Percentiles rank a stretch among this genome's conserved stretches.
These are phyloP conservation scores for Verticillium albo-atrum DNA, from an alignment of 2,329 filamentous ascomycete species.

Conservation along the genomic window DNA sequence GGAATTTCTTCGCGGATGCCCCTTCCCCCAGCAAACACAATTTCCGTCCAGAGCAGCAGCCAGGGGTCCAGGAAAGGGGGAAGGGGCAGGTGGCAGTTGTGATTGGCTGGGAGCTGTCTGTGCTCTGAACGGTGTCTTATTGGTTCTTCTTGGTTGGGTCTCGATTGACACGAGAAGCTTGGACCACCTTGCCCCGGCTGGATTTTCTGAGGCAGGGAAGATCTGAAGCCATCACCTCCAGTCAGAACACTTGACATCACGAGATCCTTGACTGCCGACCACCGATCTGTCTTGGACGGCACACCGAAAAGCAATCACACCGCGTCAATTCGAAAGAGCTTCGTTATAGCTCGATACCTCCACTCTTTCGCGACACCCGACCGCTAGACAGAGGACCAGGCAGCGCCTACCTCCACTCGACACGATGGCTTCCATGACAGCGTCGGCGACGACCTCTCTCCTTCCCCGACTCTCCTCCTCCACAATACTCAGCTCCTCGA, in stretches of 20 bases:
- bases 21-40: constrained; percentile 39
- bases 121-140: background rate
- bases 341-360: background rate
- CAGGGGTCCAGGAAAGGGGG: constrained; percentile 37
- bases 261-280: background rate
- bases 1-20: constrained; percentile 8
- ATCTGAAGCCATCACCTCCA: background rate
- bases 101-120: constrained; percentile 12
- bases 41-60: constrained; percentile 37
- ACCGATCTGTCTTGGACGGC: background rate
- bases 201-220: constrained; percentile 1
- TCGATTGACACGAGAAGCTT: constrained; percentile 1
- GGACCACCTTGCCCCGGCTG: background rate
- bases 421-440: constrained; percentile 37
- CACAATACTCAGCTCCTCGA: constrained; percentile 33
- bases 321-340: background rate
- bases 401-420: background rate
- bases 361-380: background rate
- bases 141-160: background rate
- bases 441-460: constrained; percentile 32
- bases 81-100: constrained; percentile 18
- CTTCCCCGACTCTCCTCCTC: constrained; percentile 49
- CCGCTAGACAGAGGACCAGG: background rate
- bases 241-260: background rate
- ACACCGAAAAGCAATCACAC: background rate